Percentiles rank a stretch among this genome's conserved stretches.
These are phyloP conservation scores for Cyclotella atomus DNA, from an alignment of 108 stramenopile species.

Conservation along the genomic window DNA sequence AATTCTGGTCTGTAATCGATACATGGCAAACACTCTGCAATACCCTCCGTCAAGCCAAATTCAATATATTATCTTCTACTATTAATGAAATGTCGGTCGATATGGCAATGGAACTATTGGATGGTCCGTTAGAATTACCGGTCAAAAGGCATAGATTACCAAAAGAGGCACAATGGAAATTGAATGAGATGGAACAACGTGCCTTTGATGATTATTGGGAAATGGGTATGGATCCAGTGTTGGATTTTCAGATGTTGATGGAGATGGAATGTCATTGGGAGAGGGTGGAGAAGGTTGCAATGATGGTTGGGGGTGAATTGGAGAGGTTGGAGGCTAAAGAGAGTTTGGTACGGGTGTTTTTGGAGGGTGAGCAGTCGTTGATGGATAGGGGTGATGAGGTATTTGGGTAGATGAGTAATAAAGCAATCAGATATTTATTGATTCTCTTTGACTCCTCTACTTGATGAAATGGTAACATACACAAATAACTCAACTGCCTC, in stretches of 20 bases:
- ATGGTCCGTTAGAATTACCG: slow-evolving; percentile 71
- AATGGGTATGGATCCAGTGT: slow-evolving; percentile 65
- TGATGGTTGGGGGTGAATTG: slow-evolving; percentile 59
- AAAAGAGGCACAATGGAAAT: slow-evolving; percentile 42
- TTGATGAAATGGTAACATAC: too few relatives aligned
- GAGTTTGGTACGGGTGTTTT: slow-evolving; percentile 43
- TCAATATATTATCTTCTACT: slow-evolving; percentile 40
- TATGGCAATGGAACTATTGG: slow-evolving; percentile 43
- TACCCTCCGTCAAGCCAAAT: slow-evolving; percentile 58
- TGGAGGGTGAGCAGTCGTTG: too few relatives aligned
- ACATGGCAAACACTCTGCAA: slow-evolving; percentile 77
- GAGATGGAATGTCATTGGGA: slow-evolving; percentile 34
- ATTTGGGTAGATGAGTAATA: too few relatives aligned
- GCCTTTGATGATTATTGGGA: slow-evolving; percentile 54
- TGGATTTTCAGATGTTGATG: slow-evolving; percentile 79
- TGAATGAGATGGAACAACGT: slow-evolving; percentile 58
- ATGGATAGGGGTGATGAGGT: too few relatives aligned
- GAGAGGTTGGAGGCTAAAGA: slow-evolving; percentile 55
- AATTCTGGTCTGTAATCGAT: slow-evolving; percentile 66
- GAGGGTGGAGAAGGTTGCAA: slow-evolving; percentile 45
- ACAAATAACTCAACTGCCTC: too few relatives aligned
- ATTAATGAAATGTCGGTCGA: slow-evolving; percentile 71
- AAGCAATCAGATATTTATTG: too few relatives aligned
- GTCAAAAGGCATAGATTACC: slow-evolving; percentile 64
- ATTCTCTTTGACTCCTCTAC: too few relatives aligned